Percentiles rank a stretch among this genome's conserved stretches.
Evolutionary conservation across 495 filamentous ascomycete species (phyloP).

Genomic region (Amniculicola lignicola): DNA sequence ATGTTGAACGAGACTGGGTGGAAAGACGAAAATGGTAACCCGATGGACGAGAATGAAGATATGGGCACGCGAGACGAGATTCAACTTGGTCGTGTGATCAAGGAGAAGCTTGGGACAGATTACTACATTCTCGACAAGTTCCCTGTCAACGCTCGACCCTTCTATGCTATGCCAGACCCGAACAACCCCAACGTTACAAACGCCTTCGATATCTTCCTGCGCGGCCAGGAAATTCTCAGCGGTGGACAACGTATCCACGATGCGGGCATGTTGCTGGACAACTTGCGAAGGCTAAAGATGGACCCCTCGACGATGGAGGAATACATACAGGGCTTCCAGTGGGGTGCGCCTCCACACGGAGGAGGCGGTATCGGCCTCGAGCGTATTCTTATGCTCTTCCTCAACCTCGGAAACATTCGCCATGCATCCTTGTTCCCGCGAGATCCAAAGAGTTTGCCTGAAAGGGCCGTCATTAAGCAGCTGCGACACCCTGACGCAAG

Average conservation of each 20-base stretch:
- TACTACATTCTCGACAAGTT: slow-evolving; percentile 97
- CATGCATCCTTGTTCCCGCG: slow-evolving; percentile 79
- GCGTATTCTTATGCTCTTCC: slow-evolving; percentile 76
- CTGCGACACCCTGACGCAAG: slow-evolving; percentile 77
- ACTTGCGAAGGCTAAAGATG: slow-evolving; percentile 72
- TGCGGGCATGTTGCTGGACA: slow-evolving; percentile 65
- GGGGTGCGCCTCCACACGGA: slow-evolving; percentile 83
- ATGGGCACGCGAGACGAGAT: slow-evolving; percentile 82
- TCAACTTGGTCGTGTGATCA: slow-evolving; percentile 75
- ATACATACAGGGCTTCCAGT: slow-evolving; percentile 84
- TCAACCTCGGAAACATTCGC: slow-evolving; percentile 84
- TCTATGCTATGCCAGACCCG: slow-evolving; percentile 91
- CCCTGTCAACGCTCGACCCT: slow-evolving; percentile 75
- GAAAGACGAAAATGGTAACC: slow-evolving; percentile 69
- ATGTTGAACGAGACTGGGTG: slow-evolving; percentile 81
- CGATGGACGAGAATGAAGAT: slow-evolving; percentile 68
- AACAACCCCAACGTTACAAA: slow-evolving; percentile 71
- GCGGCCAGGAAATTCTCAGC: slow-evolving; percentile 88
- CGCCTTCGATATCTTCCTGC: slow-evolving; percentile 93
- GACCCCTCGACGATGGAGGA: slow-evolving; percentile 77
- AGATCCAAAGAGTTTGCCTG: slow-evolving; percentile 76
- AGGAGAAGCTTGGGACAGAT: slow-evolving; percentile 81
- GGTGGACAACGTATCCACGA: slow-evolving; percentile 92
- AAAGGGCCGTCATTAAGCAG: slow-evolving; percentile 50
- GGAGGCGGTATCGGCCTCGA: slow-evolving; percentile 90